Evolutionary conservation across 768 basidiomycete species (phyloP), one percentile per base, ranked within the genome.

Genomic region (Rhizopogon rudus): DNA sequence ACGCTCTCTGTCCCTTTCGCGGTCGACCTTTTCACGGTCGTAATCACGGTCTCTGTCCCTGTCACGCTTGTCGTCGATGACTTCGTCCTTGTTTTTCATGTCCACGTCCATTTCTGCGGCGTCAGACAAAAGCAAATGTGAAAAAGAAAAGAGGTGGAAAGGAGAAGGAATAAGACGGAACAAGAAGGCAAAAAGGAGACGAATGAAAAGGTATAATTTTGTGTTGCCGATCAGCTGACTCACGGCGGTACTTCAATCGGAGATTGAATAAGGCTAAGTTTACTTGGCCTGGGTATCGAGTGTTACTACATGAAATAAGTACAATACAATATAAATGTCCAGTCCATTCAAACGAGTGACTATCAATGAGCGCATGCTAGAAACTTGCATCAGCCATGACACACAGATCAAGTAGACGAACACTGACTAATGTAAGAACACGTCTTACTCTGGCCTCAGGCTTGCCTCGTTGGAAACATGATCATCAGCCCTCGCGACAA

Each of bases 51-150:
- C 71, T 25, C 66, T 63, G 31, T 71, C 63, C n/a, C 60, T 58
- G 33, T 62, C 69, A n/a, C 72, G 63, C 71, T 87, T 87, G 57
- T 87, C 86, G 44, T 87, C 86, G 7, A 75, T 71, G 10, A 33
- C 31, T 59, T 89, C 85, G 54, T 89, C 87, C 69, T 89, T 90
- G 65, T 70, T 76, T 71, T 87, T 86, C 86, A 89, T 89, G 63
- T 91, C 88, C 60, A 90, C 80, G 67, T 91, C 88, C 88, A 91
- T 91, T 54, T 64, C 68, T 58, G 25, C 25, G 25, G 39, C 20
- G 20, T 53, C 12, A 9, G 14, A 59, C 58, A 25, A 20, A 43
- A 42, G 14, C 33, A 35, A 25, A 44, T 14, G 55, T 51, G 22
- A 43, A 35, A 46, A 29, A n/a, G 42, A 16, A 31, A n/a, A 42